Conservation (phyloP, 208 protist genomes). For the Kentomonas sorsogonicus region DNA sequence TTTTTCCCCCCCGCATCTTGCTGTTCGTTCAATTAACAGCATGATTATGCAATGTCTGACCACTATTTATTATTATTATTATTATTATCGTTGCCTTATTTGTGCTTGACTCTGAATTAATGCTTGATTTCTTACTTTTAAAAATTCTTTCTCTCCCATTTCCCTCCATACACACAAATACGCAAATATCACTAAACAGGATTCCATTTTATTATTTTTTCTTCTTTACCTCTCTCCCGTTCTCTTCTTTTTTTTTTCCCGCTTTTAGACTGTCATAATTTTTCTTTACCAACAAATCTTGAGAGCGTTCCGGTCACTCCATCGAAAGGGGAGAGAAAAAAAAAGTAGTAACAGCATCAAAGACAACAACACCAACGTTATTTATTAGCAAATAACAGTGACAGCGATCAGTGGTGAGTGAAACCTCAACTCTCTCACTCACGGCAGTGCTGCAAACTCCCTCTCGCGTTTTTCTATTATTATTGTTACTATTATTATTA, state of each 20-base stretch:
- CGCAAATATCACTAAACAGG: neutral
- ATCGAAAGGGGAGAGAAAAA: no score
- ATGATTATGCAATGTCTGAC: no score
- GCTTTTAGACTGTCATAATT: neutral
- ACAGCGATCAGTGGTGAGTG: no score
- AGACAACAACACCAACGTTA: no score
- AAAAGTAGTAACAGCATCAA: no score
- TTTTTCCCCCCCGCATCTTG: no score
- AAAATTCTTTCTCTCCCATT: slow-evolving; percentile 5
- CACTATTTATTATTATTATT: neutral
- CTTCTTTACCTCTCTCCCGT: neutral
- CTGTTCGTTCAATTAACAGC: no score
- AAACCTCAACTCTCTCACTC: no score
- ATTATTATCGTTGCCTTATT: neutral
- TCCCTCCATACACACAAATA: neutral
- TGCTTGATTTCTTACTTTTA: slow-evolving; percentile 1
- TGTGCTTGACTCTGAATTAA: neutral
- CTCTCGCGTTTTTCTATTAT: neutral
- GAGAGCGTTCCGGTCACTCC: no score
- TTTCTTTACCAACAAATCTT: no score
- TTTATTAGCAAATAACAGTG: no score
- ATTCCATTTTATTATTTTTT: slow-evolving; percentile 2
- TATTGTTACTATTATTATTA: neutral
- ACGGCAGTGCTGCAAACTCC: no score
- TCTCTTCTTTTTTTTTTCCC: slow-evolving; percentile 13